A percentile compares a stretch with the other conserved stretches of the same genome.
Evolutionary conservation across 2,329 filamentous ascomycete genomes (phyloP).

Genomic region (Mariannaea elegans): DNA sequence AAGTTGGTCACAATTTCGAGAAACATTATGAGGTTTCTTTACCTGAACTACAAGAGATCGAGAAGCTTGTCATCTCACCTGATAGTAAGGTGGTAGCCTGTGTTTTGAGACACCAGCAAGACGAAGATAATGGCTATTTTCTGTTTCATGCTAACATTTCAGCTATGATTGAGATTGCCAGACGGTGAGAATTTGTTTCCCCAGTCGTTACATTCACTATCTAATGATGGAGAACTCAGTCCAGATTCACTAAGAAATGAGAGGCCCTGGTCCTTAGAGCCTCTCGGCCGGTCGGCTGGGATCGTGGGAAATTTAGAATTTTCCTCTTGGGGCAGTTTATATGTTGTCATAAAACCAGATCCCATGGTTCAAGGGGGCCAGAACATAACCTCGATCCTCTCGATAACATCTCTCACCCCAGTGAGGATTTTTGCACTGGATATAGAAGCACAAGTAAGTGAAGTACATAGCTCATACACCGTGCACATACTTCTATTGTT

Average conservation of each 20-base stretch:
- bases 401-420: neutral
- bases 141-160: neutral
- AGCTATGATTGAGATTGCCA: neutral
- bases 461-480: too few species aligned
- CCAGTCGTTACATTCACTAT: neutral
- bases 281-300: neutral
- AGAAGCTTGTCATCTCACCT: neutral
- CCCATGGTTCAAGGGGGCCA: neutral
- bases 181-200: neutral
- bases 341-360: neutral
- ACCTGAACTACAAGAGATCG: neutral
- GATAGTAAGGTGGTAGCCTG: neutral
- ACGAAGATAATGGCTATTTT: neutral
- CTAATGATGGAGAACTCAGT: neutral
- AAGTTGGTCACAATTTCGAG: constrained; percentile 2
- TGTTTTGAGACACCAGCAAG: neutral
- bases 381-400: neutral
- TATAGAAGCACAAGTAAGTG: neutral
- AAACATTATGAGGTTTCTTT: neutral
- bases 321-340: neutral
- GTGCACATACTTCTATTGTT: too few species aligned
- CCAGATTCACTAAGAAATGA: neutral
- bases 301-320: neutral
- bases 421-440: neutral
- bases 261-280: neutral